Evolutionary conservation across 495 filamentous ascomycete genomes (phyloP).

Genomic region (Talaromyces ruber): DNA sequence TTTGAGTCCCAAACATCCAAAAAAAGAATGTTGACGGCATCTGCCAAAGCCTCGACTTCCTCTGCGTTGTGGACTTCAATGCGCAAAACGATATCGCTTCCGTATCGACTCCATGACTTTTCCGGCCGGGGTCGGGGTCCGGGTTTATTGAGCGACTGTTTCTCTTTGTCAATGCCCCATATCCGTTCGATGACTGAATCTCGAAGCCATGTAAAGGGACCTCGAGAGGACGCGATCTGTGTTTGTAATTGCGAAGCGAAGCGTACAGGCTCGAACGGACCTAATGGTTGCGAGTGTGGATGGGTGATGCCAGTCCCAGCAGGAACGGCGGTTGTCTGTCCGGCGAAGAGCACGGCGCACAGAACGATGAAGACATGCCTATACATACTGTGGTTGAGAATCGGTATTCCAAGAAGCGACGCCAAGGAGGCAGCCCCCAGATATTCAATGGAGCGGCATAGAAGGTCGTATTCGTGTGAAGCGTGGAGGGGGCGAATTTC

Average conservation of each 20-base stretch:
- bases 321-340: constrained; percentile 26
- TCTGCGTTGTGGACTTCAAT: constrained; percentile 67
- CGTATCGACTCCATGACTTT: constrained; percentile 58
- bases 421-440: background rate
- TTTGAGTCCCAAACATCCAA: constrained; percentile 89
- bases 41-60: constrained; percentile 64
- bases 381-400: background rate
- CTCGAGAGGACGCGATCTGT: constrained; percentile 23
- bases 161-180: constrained; percentile 42
- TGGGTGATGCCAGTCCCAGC: constrained; percentile 33
- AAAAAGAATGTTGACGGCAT: constrained; percentile 66
- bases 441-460: background rate
- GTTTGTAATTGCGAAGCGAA: constrained; percentile 12
- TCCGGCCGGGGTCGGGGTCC: constrained; percentile 28
- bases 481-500: background rate
- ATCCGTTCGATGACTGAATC: constrained; percentile 56
- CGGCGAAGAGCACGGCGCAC: constrained; percentile 11
- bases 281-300: constrained; percentile 23
- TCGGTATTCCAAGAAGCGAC: background rate
- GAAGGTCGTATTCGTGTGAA: background rate
- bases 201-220: constrained; percentile 47
- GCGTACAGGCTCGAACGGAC: constrained; percentile 22
- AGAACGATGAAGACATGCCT: constrained; percentile 20
- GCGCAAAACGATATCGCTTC: constrained; percentile 74
- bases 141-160: constrained; percentile 12